Evolutionary conservation across 768 basidiomycete species (phyloP).

Genomic region (Lactifluus echinatus): DNA sequence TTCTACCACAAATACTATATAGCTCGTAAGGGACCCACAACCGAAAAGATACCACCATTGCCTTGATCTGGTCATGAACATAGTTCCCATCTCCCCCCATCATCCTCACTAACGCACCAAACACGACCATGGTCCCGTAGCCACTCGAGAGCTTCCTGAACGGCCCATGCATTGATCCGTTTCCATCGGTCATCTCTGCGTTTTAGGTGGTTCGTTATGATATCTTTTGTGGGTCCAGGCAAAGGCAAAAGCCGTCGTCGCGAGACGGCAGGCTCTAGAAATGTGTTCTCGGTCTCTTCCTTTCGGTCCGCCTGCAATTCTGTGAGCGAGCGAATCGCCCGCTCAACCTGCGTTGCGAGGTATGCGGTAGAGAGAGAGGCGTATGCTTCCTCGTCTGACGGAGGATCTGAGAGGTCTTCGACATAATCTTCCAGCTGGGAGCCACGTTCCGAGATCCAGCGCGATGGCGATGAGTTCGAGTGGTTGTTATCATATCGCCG

Average conservation of each 20-base stretch:
- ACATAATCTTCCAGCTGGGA: slow-evolving; percentile 32
- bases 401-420: slow-evolving; percentile 52
- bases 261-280: slow-evolving; percentile 16
- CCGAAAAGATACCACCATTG: neutral
- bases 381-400: slow-evolving; percentile 55
- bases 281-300: neutral
- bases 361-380: slow-evolving; percentile 47
- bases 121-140: slow-evolving; percentile 31
- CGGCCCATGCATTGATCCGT: slow-evolving; percentile 52
- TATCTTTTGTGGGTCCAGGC: slow-evolving; percentile 33
- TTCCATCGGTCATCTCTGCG: slow-evolving; percentile 57
- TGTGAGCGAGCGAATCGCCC: slow-evolving; percentile 35
- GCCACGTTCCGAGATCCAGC: neutral
- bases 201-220: slow-evolving; percentile 38
- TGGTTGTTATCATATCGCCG: slow-evolving; percentile 20
- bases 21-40: neutral
- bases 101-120: slow-evolving; percentile 28
- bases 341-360: slow-evolving; percentile 40
- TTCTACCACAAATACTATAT: neutral
- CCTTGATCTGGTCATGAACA: slow-evolving; percentile 13
- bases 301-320: slow-evolving; percentile 6
- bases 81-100: slow-evolving; percentile 29
- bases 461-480: slow-evolving; percentile 22
- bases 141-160: slow-evolving; percentile 50
- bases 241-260: slow-evolving; percentile 10